These are phyloP conservation scores for Drechslerella coelobrocha DNA, from an alignment of 2,329 filamentous ascomycete species.

Conservation along the genomic window DNA sequence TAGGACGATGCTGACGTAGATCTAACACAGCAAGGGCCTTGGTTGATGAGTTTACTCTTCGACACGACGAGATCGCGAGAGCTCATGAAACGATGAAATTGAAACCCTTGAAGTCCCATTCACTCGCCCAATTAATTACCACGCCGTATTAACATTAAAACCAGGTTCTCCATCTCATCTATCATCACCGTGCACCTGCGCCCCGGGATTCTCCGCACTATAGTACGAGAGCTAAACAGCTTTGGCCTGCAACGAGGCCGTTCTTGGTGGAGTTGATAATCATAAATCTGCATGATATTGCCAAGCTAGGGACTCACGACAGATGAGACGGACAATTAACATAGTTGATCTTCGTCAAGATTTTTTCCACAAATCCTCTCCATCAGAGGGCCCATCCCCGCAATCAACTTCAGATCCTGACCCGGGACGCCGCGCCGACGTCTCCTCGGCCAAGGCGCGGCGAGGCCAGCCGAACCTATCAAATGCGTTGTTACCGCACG, in stretches of 20 bases:
- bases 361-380: slow-evolving; percentile 50
- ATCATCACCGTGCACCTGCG: slow-evolving; percentile 5
- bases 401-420: background rate
- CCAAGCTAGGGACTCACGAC: background rate
- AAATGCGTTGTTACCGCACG: background rate
- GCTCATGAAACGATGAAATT: too few species aligned
- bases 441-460: slow-evolving; percentile 30
- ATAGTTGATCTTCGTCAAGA: background rate
- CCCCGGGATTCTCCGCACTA: slow-evolving; percentile 22
- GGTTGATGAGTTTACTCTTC: too few species aligned
- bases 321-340: slow-evolving; percentile 33
- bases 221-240: slow-evolving; percentile 4
- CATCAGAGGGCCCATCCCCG: slow-evolving; percentile 1
- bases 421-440: slow-evolving; percentile 44
- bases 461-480: slow-evolving; percentile 16
- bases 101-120: too few species aligned
- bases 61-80: too few species aligned
- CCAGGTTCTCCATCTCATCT: slow-evolving; percentile 23
- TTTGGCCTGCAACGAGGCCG: slow-evolving; percentile 4
- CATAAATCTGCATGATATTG: background rate
- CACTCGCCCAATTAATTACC: too few species aligned
- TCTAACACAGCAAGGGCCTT: too few species aligned
- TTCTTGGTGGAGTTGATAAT: background rate
- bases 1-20: too few species aligned
- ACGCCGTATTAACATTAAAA: too few species aligned